Evolutionary conservation across 2,329 filamentous ascomycete genomes (phyloP).

Genomic region (Phyllosticta paracitricarpa): DNA sequence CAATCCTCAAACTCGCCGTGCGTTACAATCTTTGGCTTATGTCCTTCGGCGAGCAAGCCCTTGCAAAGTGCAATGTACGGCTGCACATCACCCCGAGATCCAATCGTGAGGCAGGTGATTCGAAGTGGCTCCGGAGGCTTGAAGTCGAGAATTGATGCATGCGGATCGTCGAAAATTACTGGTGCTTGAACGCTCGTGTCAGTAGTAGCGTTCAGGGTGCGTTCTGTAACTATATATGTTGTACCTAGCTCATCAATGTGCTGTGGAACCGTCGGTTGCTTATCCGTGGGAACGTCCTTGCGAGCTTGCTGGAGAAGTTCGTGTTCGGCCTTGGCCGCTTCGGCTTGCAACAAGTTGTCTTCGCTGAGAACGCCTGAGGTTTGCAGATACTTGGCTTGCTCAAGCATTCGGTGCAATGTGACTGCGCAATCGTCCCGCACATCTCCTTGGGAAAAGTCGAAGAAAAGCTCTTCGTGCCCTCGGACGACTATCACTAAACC

Average conservation of each 20-base stretch:
- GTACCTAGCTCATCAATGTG: slow-evolving; percentile 13
- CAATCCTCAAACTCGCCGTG: slow-evolving; percentile 83
- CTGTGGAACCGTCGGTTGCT: slow-evolving; percentile 21
- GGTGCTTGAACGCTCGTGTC: slow-evolving; percentile 29
- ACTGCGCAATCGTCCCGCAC: slow-evolving; percentile 82
- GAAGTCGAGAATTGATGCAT: slow-evolving; percentile 81
- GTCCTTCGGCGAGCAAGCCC: slow-evolving; percentile 76
- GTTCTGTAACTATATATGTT: neutral
- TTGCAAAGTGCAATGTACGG: slow-evolving; percentile 97
- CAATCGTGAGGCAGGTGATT: slow-evolving; percentile 91
- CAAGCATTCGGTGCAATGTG: slow-evolving; percentile 66
- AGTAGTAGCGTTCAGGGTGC: neutral
- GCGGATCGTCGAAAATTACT: slow-evolving; percentile 81
- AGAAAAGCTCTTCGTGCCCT: slow-evolving; percentile 92
- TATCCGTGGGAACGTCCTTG: slow-evolving; percentile 32
- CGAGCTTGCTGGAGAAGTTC: slow-evolving; percentile 70
- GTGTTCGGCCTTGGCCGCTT: slow-evolving; percentile 70
- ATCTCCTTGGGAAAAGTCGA: slow-evolving; percentile 74
- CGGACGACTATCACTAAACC: slow-evolving; percentile 87
- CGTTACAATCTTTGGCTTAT: slow-evolving; percentile 78
- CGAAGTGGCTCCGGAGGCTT: slow-evolving; percentile 70
- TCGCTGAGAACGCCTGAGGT: slow-evolving; percentile 59
- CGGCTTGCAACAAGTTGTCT: slow-evolving; percentile 60
- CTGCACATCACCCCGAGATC: slow-evolving; percentile 90
- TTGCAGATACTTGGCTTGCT: slow-evolving; percentile 58